Evolutionary conservation across 495 filamentous ascomycete species (phyloP).

Genomic region (Geopyxis carbonaria): DNA sequence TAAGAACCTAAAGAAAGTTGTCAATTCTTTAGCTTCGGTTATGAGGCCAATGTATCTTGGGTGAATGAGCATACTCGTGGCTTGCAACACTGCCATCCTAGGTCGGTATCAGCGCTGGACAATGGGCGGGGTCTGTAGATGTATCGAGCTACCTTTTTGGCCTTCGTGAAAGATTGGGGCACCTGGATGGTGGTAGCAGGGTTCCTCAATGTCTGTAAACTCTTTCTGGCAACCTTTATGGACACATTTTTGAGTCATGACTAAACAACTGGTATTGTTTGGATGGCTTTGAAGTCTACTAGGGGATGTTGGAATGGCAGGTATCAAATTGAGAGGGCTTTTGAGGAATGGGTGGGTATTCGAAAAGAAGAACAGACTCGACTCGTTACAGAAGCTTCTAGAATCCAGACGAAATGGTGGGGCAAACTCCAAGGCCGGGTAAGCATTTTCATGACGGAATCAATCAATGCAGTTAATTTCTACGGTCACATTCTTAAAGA

Average conservation of each 20-base stretch:
- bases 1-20: constrained; percentile 84
- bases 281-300: no score
- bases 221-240: constrained; percentile 88
- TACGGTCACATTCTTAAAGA: no score
- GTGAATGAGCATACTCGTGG: constrained; percentile 28
- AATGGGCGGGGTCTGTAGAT: constrained; percentile 14
- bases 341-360: no score
- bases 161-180: constrained; percentile 95
- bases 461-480: no score
- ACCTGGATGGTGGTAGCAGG: constrained; percentile 82
- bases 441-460: no score
- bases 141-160: constrained; percentile 64
- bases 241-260: constrained; percentile 80
- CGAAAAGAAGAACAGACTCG: no score
- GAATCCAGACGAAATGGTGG: no score
- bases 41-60: neutral
- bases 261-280: no score
- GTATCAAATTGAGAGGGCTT: no score
- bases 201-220: constrained; percentile 67
- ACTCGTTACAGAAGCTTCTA: no score
- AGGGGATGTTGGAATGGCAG: no score
- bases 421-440: no score
- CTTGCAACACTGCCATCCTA: constrained; percentile 99
- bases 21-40: neutral
- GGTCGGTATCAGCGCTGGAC: constrained; percentile 4